Percentiles rank a stretch among this genome's conserved stretches.
Conservation (phyloP, 352 stramenopile species). For the Phytophthora ramorum region DNA sequence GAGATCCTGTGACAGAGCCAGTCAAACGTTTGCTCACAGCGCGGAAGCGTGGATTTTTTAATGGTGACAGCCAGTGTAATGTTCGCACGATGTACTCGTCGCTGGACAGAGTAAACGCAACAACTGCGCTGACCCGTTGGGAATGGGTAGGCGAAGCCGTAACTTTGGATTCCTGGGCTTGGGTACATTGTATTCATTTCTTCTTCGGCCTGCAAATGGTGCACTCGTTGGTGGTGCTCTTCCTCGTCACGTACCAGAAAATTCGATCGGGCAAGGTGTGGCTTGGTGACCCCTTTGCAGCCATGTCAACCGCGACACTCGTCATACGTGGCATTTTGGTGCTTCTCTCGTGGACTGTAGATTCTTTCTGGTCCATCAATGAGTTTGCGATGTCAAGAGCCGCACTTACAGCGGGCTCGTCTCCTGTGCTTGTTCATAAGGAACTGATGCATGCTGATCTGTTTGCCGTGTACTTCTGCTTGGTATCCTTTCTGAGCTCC, state of each 20-base stretch:
- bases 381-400: conserved; percentile 38
- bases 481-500: conserved; percentile 25
- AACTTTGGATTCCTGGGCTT: conserved; percentile 39
- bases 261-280: conserved; percentile 40
- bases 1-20: conserved; percentile 12
- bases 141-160: conserved; percentile 26
- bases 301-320: conserved; percentile 32
- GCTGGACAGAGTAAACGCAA: conserved; percentile 17
- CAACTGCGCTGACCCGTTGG: conserved; percentile 13
- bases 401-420: conserved; percentile 5
- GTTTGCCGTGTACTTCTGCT: conserved; percentile 23
- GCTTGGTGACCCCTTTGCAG: conserved; percentile 48
- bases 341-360: conserved; percentile 32
- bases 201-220: conserved; percentile 41
- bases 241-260: conserved; percentile 38
- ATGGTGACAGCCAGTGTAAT: conserved; percentile 38
- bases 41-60: conserved; percentile 36
- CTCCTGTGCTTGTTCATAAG: conserved; percentile 22
- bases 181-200: conserved; percentile 45
- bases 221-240: conserved; percentile 31
- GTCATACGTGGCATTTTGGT: conserved; percentile 31
- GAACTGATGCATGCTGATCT: conserved; percentile 42
- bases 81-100: conserved; percentile 27
- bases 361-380: conserved; percentile 41
- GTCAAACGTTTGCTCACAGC: conserved; percentile 37